These are phyloP conservation scores for Aurinia saxatilis DNA, from an alignment of 345 rosid species.

Conservation along the genomic window DNA sequence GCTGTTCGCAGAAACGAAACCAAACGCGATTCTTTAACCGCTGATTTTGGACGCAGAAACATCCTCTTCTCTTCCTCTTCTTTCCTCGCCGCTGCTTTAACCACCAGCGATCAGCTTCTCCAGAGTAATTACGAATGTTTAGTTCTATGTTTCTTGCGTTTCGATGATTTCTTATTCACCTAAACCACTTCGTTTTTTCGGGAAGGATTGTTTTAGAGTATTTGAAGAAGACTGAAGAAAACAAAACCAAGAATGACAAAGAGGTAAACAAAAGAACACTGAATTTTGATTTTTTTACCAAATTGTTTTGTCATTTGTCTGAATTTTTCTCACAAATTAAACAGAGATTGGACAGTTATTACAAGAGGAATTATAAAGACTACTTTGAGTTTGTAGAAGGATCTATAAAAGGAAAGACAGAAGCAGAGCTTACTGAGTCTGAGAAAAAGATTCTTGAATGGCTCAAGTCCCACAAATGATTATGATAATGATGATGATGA, in stretches of 20 bases:
- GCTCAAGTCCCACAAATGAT: constrained; percentile 60
- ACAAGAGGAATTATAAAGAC: constrained; percentile 85
- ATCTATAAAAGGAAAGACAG: constrained; percentile 47
- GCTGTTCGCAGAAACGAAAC: constrained; percentile 54
- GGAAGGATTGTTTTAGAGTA: constrained; percentile 41
- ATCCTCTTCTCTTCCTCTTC: constrained; percentile 49
- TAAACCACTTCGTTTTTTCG: neutral
- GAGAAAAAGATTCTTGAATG: constrained; percentile 85
- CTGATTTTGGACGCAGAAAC: constrained; percentile 49
- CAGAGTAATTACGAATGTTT: constrained; percentile 36
- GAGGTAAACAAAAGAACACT: constrained; percentile 48
- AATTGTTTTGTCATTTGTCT: neutral
- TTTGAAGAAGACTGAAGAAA: constrained; percentile 79
- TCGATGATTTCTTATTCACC: neutral
- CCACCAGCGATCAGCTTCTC: constrained; percentile 54
- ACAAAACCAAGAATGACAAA: constrained; percentile 74
- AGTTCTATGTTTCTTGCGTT: neutral
- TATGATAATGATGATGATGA: constrained; percentile 20
- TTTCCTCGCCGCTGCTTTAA: constrained; percentile 42
- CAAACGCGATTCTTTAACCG: constrained; percentile 12
- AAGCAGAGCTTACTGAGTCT: constrained; percentile 52
- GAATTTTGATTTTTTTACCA: neutral
- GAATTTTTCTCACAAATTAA: neutral
- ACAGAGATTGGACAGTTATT: constrained; percentile 72
- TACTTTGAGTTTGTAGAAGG: constrained; percentile 85